These are phyloP conservation scores for Rhizoclosmatium globosum DNA, from an alignment of 192 early-diverging fungal genomes.

Conservation along the genomic window DNA sequence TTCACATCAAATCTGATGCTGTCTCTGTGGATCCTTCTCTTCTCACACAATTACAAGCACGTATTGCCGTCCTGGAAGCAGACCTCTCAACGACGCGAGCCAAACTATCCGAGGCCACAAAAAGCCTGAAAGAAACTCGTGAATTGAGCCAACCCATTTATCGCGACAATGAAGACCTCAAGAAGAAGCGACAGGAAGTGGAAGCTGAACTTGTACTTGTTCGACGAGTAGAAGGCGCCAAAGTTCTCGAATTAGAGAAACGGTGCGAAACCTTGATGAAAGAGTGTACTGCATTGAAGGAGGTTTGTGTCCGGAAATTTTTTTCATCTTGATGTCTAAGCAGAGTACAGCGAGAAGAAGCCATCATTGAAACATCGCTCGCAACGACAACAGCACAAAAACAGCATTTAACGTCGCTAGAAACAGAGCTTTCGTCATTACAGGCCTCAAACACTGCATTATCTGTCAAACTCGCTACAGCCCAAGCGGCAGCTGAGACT, in stretches of 20 bases:
- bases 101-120: slow-evolving; percentile 21
- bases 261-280: slow-evolving; percentile 11
- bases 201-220: slow-evolving; percentile 26
- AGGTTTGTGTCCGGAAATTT: slow-evolving; percentile 26
- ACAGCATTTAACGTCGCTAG: slow-evolving; percentile 15
- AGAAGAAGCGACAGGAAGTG: slow-evolving; percentile 26
- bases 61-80: too few relatives aligned
- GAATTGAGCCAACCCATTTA: slow-evolving; percentile 24
- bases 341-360: slow-evolving; percentile 8
- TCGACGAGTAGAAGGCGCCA: neutral
- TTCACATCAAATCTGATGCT: too few relatives aligned
- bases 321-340: neutral
- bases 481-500: neutral
- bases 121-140: slow-evolving; percentile 32
- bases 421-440: slow-evolving; percentile 13
- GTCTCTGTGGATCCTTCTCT: too few relatives aligned
- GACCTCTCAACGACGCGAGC: slow-evolving; percentile 26
- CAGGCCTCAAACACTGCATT: neutral
- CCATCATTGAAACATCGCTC: neutral
- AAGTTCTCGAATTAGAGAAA: slow-evolving; percentile 23
- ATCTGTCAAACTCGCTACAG: neutral
- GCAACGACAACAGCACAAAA: slow-evolving; percentile 18
- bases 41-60: too few relatives aligned
- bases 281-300: slow-evolving; percentile 2
- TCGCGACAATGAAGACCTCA: slow-evolving; percentile 25